Evolutionary conservation across 768 basidiomycete species (phyloP).

Genomic region (Hygrocybe coccinea): DNA sequence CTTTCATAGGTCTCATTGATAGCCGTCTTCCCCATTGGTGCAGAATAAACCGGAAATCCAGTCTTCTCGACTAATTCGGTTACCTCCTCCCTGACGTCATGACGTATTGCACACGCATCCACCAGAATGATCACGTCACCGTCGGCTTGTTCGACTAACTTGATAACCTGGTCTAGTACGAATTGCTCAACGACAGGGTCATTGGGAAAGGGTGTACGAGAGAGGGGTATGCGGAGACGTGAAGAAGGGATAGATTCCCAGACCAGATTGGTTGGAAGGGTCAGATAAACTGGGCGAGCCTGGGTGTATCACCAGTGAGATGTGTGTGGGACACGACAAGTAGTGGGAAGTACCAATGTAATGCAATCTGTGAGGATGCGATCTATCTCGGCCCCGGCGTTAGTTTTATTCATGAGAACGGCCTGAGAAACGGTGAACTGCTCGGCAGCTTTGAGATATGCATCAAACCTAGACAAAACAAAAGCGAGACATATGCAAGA

Average conservation of each 20-base stretch:
- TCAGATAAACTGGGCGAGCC: constrained; percentile 84
- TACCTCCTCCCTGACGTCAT: constrained; percentile 59
- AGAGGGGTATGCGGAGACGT: constrained; percentile 56
- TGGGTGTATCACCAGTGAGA: constrained; percentile 20
- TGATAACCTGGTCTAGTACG: constrained; percentile 68
- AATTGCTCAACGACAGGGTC: constrained; percentile 56
- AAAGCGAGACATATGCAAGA: background rate
- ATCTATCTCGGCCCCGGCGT: constrained; percentile 72
- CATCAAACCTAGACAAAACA: constrained; percentile 56
- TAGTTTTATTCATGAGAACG: constrained; percentile 44
- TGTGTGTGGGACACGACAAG: background rate
- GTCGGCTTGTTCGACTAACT: constrained; percentile 56
- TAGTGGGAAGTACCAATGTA: constrained; percentile 37
- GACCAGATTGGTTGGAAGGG: constrained; percentile 81
- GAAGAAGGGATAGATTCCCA: constrained; percentile 60
- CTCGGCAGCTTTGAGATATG: constrained; percentile 68
- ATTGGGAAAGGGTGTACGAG: constrained; percentile 45
- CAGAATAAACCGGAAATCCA: constrained; percentile 65
- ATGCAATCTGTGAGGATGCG: constrained; percentile 68
- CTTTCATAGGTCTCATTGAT: constrained; percentile 66
- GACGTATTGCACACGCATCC: constrained; percentile 77
- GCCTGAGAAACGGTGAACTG: constrained; percentile 74
- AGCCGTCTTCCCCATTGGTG: constrained; percentile 79
- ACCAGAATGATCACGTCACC: constrained; percentile 72
- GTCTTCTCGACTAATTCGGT: constrained; percentile 60